Conservation (phyloP, 2,329 filamentous ascomycete genomes). For the Sarocladiaceae sp. region DNA sequence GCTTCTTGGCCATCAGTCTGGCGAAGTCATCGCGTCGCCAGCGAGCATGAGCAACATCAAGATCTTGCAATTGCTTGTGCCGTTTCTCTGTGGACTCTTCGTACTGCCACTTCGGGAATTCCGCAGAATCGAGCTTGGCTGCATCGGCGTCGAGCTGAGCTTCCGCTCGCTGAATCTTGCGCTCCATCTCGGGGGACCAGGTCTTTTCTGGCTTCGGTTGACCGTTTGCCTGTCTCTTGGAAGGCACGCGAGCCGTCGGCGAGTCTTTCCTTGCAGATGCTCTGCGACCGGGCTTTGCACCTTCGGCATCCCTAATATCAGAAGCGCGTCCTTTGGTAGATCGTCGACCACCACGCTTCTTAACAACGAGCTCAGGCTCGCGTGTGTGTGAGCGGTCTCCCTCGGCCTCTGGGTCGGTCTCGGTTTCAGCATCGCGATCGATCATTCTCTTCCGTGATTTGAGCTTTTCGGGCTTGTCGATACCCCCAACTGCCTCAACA, state of each 20-base stretch:
- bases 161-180: conserved; percentile 33
- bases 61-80: conserved; percentile 57
- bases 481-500: not conserved
- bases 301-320: conserved; percentile 46
- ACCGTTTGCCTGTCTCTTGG: conserved; percentile 59
- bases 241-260: conserved; percentile 41
- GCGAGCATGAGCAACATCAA: conserved; percentile 62
- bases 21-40: conserved; percentile 57
- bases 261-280: conserved; percentile 46
- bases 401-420: conserved; percentile 31
- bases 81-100: conserved; percentile 62
- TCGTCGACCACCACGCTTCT: conserved; percentile 27
- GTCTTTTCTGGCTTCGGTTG: conserved; percentile 58
- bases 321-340: conserved; percentile 48
- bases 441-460: conserved; percentile 13
- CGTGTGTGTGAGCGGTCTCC: conserved; percentile 16
- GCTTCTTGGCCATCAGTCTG: conserved; percentile 53
- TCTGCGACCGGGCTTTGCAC: conserved; percentile 46
- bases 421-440: conserved; percentile 28
- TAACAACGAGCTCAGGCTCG: conserved; percentile 21
- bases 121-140: conserved; percentile 36
- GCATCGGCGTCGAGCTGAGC: conserved; percentile 43
- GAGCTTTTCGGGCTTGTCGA: conserved; percentile 5
- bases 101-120: conserved; percentile 43
- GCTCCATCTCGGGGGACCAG: conserved; percentile 50